Base-by-base conservation (phyloP, 2,329 filamentous ascomycete genomes). In the Sporothrix sp. region DNA sequence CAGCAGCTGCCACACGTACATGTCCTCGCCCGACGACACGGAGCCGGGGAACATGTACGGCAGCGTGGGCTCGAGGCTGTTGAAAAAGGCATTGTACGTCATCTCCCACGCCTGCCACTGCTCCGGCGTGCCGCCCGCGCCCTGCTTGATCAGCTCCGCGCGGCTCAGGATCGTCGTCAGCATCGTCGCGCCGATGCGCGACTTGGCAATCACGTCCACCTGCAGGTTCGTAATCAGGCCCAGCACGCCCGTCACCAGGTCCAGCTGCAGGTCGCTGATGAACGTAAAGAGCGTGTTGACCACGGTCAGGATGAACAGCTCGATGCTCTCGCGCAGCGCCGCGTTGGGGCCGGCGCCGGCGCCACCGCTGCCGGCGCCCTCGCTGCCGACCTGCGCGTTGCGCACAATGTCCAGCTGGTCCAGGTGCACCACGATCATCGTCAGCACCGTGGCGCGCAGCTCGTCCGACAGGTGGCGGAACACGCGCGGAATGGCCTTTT, bases 1-100 rank as follows among this genome's bases (percentile, higher is more conserved):
- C 57, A 98, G 76, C 65, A 97, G 94, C 68, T 97, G 91, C 93
- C 93, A 98, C 35, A 97, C 88, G 62, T 97, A 95, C 62, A 95
- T 84, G 62, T 98, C 93, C 58, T 96, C 89, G 45, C 87, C 86
- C 7, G 87, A 83, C 57, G 87, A 89, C 61, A 95, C 87, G n/a
- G 85, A 85, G 18, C 85, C 87, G 0, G 91, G 90, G 78, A 98
- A 98, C 56, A 96, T 83, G 59, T 85, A 79, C 11, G 85, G 84
- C 42, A 97, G 76, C 7, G 84, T 82, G 2, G 87, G 87, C 66
- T 97, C 91, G 16, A 97, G 73, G 7, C 79, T 77, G 64, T 93
- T 87, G 68, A 98, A 98, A 53, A 98, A 78, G 23, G 79, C 76
- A 59, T 89, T 88, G 69, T 95, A 97, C 7, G 87, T 83, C 52